A percentile compares a stretch with the other conserved stretches of the same genome.
Conservation (phyloP, 768 basidiomycete genomes). For the Polyporus arcularius region DNA sequence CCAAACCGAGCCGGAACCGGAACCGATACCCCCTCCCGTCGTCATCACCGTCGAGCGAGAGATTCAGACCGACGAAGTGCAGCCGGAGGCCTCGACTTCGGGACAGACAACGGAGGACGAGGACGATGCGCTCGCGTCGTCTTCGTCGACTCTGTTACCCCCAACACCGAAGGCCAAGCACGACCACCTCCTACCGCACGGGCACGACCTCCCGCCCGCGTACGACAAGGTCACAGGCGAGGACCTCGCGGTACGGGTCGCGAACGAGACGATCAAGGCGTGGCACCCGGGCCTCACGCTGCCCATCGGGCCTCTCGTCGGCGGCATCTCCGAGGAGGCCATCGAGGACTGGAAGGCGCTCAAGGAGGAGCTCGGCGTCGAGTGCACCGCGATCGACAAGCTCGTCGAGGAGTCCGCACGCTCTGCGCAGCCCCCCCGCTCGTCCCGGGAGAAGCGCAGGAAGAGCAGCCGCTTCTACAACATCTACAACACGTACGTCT, state of each 20-base stretch:
- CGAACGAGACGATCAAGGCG: slow-evolving; percentile 61
- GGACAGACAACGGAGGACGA: slow-evolving; percentile 38
- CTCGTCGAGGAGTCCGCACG: slow-evolving; percentile 50
- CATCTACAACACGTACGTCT: slow-evolving; percentile 78
- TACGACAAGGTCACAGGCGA: slow-evolving; percentile 60
- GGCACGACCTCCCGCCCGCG: slow-evolving; percentile 68
- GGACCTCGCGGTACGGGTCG: slow-evolving; percentile 48
- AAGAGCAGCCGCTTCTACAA: slow-evolving; percentile 70
- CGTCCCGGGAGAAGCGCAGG: slow-evolving; percentile 24
- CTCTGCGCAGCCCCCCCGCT: slow-evolving; percentile 30
- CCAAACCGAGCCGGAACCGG: slow-evolving; percentile 44
- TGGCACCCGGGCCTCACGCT: slow-evolving; percentile 65
- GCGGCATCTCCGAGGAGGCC: slow-evolving; percentile 66
- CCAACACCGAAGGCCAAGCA: slow-evolving; percentile 63
- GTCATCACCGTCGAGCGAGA: slow-evolving; percentile 50
- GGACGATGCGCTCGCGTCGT: slow-evolving; percentile 66
- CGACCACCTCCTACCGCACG: slow-evolving; percentile 34
- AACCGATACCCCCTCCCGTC: slow-evolving; percentile 31
- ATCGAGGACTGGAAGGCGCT: slow-evolving; percentile 78
- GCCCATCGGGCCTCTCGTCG: slow-evolving; percentile 44
- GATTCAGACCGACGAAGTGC: slow-evolving; percentile 61
- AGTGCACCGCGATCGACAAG: slow-evolving; percentile 76
- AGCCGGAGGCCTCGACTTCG: slow-evolving; percentile 39
- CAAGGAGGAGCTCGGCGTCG: slow-evolving; percentile 78
- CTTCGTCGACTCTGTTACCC: slow-evolving; percentile 71